These are phyloP conservation scores for Plantago ovata DNA, from an alignment of 257 asterid genomes.

Conservation along the genomic window DNA sequence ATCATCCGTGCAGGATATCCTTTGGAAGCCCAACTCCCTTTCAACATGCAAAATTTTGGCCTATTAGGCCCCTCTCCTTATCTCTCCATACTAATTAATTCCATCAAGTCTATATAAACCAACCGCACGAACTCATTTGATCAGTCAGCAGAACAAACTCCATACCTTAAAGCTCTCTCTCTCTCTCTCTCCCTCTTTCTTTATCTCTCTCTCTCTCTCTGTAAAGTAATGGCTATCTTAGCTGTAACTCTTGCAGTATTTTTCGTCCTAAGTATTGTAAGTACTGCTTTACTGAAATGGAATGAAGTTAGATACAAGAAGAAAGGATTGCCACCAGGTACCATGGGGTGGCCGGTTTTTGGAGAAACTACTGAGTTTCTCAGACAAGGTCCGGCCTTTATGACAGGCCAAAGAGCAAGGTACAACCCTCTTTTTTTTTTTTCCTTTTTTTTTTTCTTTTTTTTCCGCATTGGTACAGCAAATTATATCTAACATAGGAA, in stretches of 20 bases:
- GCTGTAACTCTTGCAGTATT: conserved; percentile 43
- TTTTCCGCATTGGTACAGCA: conserved; percentile 18
- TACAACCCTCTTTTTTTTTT: conserved; percentile 16
- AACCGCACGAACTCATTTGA: conserved; percentile 69
- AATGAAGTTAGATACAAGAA: conserved; percentile 75
- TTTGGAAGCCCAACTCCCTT: conserved; percentile 26
- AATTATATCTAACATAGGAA: neutral
- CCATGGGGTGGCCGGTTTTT: conserved; percentile 99
- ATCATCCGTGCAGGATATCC: conserved; percentile 10
- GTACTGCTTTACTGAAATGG: conserved; percentile 80
- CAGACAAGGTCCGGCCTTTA: conserved; percentile 88
- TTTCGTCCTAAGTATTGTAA: conserved; percentile 62
- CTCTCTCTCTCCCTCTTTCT: neutral
- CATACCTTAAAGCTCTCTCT: conserved; percentile 33
- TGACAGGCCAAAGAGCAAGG: conserved; percentile 95
- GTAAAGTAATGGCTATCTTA: conserved; percentile 62
- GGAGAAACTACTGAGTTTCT: conserved; percentile 98
- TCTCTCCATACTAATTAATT: conserved; percentile 28
- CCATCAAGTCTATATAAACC: conserved; percentile 57
- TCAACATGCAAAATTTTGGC: conserved; percentile 57
- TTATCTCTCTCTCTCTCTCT: conserved; percentile 19
- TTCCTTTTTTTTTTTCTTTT: too few species aligned
- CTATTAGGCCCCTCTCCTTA: conserved; percentile 42
- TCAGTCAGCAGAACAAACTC: conserved; percentile 48
- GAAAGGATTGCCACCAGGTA: conserved; percentile 89